Conservation (phyloP, 164 flowering plant species). For the Malania oleifera region DNA sequence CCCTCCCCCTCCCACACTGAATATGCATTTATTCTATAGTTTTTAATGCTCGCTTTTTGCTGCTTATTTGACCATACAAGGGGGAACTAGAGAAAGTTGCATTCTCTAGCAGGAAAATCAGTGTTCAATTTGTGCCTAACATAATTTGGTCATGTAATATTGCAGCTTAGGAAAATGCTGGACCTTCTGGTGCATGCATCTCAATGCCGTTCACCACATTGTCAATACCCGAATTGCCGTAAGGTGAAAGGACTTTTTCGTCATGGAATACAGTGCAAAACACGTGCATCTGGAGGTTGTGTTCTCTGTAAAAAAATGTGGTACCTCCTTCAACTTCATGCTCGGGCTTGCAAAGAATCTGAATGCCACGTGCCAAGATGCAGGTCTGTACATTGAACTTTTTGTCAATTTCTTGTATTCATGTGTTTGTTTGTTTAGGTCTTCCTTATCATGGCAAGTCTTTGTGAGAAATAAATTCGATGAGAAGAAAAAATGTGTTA, state of each 20-base stretch:
- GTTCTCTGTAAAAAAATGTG: constrained; percentile 95
- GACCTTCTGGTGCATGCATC: constrained; percentile 98
- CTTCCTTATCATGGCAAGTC: no score
- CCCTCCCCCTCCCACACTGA: no score
- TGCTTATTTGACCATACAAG: no score
- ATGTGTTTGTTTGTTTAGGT: neutral
- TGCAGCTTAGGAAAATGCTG: constrained; percentile 96
- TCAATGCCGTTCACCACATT: constrained; percentile 81
- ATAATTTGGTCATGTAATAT: constrained; percentile 7
- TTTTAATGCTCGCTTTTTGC: no score
- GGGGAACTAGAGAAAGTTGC: no score
- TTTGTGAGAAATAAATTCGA: no score
- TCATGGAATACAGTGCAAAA: constrained; percentile 79
- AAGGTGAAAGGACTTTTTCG: constrained; percentile 98
- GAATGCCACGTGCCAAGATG: constrained; percentile 95
- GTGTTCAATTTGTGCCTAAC: neutral
- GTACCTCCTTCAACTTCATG: constrained; percentile 96
- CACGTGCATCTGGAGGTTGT: constrained; percentile 93
- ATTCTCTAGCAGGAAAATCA: no score
- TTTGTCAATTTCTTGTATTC: neutral
- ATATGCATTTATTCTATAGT: no score
- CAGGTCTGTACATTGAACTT: constrained; percentile 44
- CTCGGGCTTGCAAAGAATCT: constrained; percentile 95
- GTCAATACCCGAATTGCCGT: constrained; percentile 90
- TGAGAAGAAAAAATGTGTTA: no score